Conservation (phyloP, 768 basidiomycete genomes). For the Lepiota venenata region DNA sequence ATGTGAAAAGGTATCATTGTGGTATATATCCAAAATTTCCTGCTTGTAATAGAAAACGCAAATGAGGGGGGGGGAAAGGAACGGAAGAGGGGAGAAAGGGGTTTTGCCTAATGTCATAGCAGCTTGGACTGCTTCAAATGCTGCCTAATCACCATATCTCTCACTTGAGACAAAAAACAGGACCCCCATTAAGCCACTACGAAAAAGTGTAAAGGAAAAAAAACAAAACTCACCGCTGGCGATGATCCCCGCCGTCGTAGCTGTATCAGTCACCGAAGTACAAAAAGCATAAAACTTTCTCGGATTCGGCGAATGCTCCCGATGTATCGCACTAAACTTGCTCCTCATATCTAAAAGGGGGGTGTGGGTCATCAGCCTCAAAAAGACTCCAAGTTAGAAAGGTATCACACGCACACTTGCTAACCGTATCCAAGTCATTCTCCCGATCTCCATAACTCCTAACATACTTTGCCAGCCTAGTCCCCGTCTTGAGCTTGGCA, state of each 20-base stretch:
- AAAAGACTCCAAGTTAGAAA: neutral
- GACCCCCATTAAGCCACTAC: no score
- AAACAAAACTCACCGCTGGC: slow-evolving; percentile 69
- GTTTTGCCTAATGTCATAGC: slow-evolving; percentile 41
- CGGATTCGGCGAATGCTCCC: slow-evolving; percentile 71
- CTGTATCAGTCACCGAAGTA: slow-evolving; percentile 73
- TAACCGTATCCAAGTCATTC: slow-evolving; percentile 67
- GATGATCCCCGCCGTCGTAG: slow-evolving; percentile 73
- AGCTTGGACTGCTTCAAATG: slow-evolving; percentile 73
- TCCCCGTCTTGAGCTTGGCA: slow-evolving; percentile 59
- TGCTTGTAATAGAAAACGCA: neutral
- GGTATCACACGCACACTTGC: slow-evolving; percentile 54
- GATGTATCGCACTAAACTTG: slow-evolving; percentile 73
- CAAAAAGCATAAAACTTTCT: slow-evolving; percentile 78
- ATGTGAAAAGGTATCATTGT: neutral
- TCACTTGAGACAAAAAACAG: slow-evolving; percentile 44
- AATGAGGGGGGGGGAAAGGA: neutral
- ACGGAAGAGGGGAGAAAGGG: no score
- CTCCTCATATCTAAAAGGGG: slow-evolving; percentile 51
- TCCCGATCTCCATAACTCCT: slow-evolving; percentile 68
- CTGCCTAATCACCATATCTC: slow-evolving; percentile 80
- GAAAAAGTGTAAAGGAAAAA: no score
- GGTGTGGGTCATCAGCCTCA: neutral
- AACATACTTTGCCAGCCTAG: slow-evolving; percentile 63
- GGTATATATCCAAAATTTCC: neutral